Percentiles rank a stretch among this genome's conserved stretches.
phyloP scores from a whole-genome alignment of 2,329 filamentous ascomycete genomes.

The Penicillium aurantiogriseum region DNA sequence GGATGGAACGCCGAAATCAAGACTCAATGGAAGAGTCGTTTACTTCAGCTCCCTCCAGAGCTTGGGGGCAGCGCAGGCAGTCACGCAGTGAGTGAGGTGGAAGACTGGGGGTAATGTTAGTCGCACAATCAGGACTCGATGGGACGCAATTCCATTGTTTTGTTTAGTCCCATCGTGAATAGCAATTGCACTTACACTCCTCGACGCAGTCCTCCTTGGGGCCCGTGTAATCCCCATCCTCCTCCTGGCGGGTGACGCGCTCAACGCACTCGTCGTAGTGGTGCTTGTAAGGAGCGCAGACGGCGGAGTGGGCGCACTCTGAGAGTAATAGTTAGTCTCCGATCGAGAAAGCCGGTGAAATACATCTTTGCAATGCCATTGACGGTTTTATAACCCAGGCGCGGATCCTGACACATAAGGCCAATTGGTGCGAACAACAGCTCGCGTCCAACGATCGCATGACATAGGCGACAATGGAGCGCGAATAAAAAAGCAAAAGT shows the following conservation, averaged over 20 bases:
- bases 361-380: conserved; percentile 18
- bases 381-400: conserved; percentile 4
- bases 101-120: conserved; percentile 66
- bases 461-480: background rate
- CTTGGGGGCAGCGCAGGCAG: conserved; percentile 90
- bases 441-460: background rate
- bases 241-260: conserved; percentile 71
- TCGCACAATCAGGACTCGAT: background rate
- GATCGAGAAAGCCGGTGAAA: background rate
- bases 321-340: conserved; percentile 20
- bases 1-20: conserved; percentile 12
- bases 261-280: conserved; percentile 98
- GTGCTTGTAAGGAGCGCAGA: conserved; percentile 88
- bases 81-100: conserved; percentile 96
- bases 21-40: conserved; percentile 33
- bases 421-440: conserved; percentile 5
- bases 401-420: conserved; percentile 4
- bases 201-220: conserved; percentile 95
- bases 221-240: conserved; percentile 68
- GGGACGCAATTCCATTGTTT: background rate
- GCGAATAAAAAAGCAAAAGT: background rate
- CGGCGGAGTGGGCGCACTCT: conserved; percentile 87
- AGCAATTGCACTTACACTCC: conserved; percentile 73
- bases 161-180: background rate
- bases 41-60: conserved; percentile 93